These are phyloP conservation scores for Fusarium sp. DNA, from an alignment of 2,329 filamentous ascomycete genomes.

Conservation along the genomic window DNA sequence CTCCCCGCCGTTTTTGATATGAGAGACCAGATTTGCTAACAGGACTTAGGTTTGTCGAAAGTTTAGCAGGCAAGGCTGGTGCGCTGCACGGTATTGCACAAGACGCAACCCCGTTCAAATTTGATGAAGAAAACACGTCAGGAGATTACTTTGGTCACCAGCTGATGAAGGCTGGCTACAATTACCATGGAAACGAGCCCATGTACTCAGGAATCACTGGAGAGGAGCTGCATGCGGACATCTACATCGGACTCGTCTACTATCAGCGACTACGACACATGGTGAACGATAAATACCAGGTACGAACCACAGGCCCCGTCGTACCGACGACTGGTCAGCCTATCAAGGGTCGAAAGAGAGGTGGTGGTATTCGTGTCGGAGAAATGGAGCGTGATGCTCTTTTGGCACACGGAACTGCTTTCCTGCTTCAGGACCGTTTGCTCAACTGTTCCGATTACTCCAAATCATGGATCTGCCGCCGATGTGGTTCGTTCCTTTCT, in stretches of 20 bases:
- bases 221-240: slow-evolving; percentile 91
- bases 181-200: slow-evolving; percentile 97
- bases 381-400: slow-evolving; percentile 99
- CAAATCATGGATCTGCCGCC: slow-evolving; percentile 87
- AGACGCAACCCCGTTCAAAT: slow-evolving; percentile 94
- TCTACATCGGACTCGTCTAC: slow-evolving; percentile 97
- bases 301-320: slow-evolving; percentile 93
- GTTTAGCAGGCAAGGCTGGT: slow-evolving; percentile 92
- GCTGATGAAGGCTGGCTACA: slow-evolving; percentile 93
- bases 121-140: slow-evolving; percentile 91
- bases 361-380: slow-evolving; percentile 97
- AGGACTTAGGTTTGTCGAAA: slow-evolving; percentile 81
- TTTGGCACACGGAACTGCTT: slow-evolving; percentile 93
- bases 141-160: slow-evolving; percentile 97
- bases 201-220: slow-evolving; percentile 99
- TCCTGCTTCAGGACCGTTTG: slow-evolving; percentile 91
- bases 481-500: slow-evolving; percentile 90
- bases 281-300: slow-evolving; percentile 99
- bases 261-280: slow-evolving; percentile 98
- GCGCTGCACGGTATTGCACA: slow-evolving; percentile 95
- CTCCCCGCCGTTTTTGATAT: not conserved
- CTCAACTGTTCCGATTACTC: slow-evolving; percentile 98
- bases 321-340: slow-evolving; percentile 93
- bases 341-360: slow-evolving; percentile 95
- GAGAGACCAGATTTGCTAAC: not conserved